phyloP scores from a whole-genome alignment of 306 rosid species.

The Corylus americana region DNA sequence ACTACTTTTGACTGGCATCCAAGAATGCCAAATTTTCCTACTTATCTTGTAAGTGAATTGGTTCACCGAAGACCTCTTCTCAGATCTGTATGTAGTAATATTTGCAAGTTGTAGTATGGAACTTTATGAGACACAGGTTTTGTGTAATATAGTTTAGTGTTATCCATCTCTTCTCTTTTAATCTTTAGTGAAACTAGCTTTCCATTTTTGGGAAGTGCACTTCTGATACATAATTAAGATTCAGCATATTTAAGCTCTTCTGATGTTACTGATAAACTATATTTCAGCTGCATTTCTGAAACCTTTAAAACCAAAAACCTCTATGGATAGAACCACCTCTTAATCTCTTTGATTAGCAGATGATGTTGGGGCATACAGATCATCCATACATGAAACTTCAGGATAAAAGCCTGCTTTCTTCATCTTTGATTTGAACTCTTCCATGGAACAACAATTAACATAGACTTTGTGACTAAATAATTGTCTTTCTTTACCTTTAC shows the following conservation, averaged over 20 bases:
- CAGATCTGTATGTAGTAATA: slow-evolving; percentile 27
- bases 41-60: slow-evolving; percentile 29
- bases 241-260: background rate
- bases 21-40: slow-evolving; percentile 33
- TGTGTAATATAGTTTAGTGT: slow-evolving; percentile 25
- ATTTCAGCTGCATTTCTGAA: background rate
- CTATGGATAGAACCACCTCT: too few relatives aligned
- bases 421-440: too few relatives aligned
- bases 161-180: background rate
- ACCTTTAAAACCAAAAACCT: too few relatives aligned
- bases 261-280: too few relatives aligned
- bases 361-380: too few relatives aligned
- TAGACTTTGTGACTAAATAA: background rate
- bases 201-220: slow-evolving; percentile 21
- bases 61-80: slow-evolving; percentile 14
- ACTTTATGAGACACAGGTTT: slow-evolving; percentile 9
- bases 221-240: slow-evolving; percentile 7
- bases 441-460: too few relatives aligned
- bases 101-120: slow-evolving; percentile 17
- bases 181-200: slow-evolving; percentile 15
- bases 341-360: too few relatives aligned
- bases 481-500: background rate
- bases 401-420: too few relatives aligned
- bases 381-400: too few relatives aligned
- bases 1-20: slow-evolving; percentile 13